Percentiles rank a stretch among this genome's conserved stretches.
Evolutionary conservation across 2,329 filamentous ascomycete species (phyloP).

Genomic region (Colletotrichum sp.): DNA sequence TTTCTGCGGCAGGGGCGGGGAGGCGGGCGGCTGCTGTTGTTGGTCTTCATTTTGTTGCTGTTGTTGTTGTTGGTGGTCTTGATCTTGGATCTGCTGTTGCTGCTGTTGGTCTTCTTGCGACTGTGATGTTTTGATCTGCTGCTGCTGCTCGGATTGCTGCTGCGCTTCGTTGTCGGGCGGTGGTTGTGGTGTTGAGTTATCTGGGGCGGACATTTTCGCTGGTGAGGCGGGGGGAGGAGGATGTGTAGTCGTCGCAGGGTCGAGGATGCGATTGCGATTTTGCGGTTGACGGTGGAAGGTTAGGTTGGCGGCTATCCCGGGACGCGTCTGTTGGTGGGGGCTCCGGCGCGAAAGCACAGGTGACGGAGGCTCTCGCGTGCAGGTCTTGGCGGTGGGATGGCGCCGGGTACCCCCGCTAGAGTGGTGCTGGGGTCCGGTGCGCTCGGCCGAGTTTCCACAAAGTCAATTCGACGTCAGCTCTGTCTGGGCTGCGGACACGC

Average conservation of each 20-base stretch:
- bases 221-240: not conserved
- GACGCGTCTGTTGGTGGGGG: not conserved
- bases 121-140: not conserved
- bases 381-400: slow-evolving; percentile 1
- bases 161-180: not conserved
- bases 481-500: not conserved
- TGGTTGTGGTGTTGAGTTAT: not conserved
- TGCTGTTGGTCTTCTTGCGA: not conserved
- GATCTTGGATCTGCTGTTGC: not conserved
- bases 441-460: not conserved
- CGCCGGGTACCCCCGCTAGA: not conserved
- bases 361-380: not conserved
- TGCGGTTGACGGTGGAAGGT: not conserved
- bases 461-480: not conserved
- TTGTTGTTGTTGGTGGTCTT: not conserved
- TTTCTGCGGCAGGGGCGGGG: slow-evolving; percentile 44
- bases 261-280: not conserved
- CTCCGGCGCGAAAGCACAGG: not conserved
- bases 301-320: not conserved
- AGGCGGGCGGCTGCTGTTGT: slow-evolving; percentile 25
- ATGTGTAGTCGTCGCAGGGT: not conserved
- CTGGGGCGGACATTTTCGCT: not conserved
- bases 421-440: not conserved
- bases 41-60: not conserved
- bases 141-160: not conserved